Evolutionary conservation across 345 rosid genomes (phyloP), one percentile per base, ranked within the genome.

Genomic region (Eutrema yunnanense): DNA sequence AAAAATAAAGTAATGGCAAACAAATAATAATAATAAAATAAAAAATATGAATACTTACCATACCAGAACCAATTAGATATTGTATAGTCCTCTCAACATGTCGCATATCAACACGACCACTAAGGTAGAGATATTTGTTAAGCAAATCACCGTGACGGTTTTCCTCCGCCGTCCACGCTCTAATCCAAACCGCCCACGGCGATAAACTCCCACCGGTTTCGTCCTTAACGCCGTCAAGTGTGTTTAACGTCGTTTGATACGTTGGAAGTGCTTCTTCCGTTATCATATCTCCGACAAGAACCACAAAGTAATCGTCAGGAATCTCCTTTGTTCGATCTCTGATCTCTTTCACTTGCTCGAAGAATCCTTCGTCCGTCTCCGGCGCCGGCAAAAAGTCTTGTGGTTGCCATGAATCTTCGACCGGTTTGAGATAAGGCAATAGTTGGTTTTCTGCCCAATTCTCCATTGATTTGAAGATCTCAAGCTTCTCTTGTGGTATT

Each of bases 191-290:
- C 8, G 89, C 89, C 89, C 89, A 85, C 34, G 89, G 62, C 33
- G 81, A 77, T 52, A 71, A 49, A 61, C 81, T 78, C 5, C 74
- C 81, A 30, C 81, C 78, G 33, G 78, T 78, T 40, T 78, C 81
- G 30, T 78, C 78, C 22, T 62, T 67, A 48, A 61, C 74, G 8
- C 81, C 81, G 65, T 90, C 97, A n/a, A 88, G 76, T 19, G 95
- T 88, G 63, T 90, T 88, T 14, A 90, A 76, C 80, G 86, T 86
- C 14, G 95, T 82, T 68, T 85, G 92, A 63, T 86, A 88, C 37
- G 97, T 87, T 7, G 97, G 97, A 54, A 90, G 90, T 7, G 96
- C 92, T 78, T 88, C 94, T 74, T 90, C 96, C 1, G 96, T 88
- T 80, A 90, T 80, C 93, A 70, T 79, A 33, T 79, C 82, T 57